A percentile compares a stretch with the other conserved stretches of the same genome.
Evolutionary conservation across 495 filamentous ascomycete species (phyloP).

Genomic region (Penicillium ochrochloron): DNA sequence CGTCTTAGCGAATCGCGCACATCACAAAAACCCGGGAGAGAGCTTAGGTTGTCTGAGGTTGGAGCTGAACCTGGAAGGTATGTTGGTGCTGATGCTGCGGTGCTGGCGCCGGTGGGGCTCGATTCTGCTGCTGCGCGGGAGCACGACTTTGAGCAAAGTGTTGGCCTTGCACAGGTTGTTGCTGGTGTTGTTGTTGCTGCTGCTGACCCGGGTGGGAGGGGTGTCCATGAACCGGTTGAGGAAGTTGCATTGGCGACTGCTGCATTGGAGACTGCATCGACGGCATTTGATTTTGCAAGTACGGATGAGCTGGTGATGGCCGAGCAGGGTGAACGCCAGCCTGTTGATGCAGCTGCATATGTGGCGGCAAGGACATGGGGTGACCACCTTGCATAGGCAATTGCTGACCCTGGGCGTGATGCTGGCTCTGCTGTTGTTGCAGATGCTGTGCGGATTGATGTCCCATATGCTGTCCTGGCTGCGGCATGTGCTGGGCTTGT

Average conservation of each 20-base stretch:
- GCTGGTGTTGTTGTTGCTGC: constrained; percentile 17
- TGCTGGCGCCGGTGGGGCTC: constrained; percentile 28
- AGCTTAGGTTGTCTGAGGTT: constrained; percentile 27
- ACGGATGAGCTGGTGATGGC: constrained; percentile 24
- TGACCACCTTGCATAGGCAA: constrained; percentile 26
- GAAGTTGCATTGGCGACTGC: constrained; percentile 27
- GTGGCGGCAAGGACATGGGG: constrained; percentile 23
- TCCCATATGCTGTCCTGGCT: constrained; percentile 23
- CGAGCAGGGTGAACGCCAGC: constrained; percentile 24
- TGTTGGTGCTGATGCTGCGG: constrained; percentile 38
- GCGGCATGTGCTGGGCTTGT: constrained; percentile 21
- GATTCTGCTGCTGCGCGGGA: constrained; percentile 19
- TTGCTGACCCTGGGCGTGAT: constrained; percentile 8
- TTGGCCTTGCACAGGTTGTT: constrained; percentile 12
- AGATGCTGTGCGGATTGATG: constrained; percentile 20
- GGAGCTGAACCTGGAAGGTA: constrained; percentile 36
- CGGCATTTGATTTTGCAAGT: constrained; percentile 33
- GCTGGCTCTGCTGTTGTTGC: constrained; percentile 15
- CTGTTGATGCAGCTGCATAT: constrained; percentile 37
- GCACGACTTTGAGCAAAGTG: constrained; percentile 10
- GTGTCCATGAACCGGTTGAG: constrained; percentile 13
- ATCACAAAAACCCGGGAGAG: not conserved
- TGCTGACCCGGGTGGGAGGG: constrained; percentile 18
- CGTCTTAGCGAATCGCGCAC: not conserved
- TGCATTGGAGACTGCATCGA: constrained; percentile 32